Evolutionary conservation across 2,329 filamentous ascomycete genomes (phyloP), one percentile per base, ranked within the genome.

Genomic region (Arthroderma sp.): DNA sequence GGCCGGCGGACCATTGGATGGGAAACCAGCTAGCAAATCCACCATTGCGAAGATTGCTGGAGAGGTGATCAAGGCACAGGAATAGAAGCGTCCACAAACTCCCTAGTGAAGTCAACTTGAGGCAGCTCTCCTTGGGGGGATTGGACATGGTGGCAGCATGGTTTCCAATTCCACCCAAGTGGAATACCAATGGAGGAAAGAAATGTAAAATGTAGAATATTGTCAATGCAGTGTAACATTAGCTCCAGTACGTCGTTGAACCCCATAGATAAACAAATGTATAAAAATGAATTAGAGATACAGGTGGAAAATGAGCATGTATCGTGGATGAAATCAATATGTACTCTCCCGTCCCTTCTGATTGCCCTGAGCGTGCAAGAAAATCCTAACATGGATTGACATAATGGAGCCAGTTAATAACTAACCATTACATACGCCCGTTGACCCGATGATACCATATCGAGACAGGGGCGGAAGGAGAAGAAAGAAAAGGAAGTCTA

Each of bases 1-100:
- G 28, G 61, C 66, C 1, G 73, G 71, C 9, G 75, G 76, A 15
- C 61, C 67, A 13, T 62, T 78, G 53, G 68, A 74, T 41, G 73
- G 72, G 39, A 75, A 76, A 62, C 70, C 72, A 13, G 72, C 71
- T 1, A 72, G 76, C 55, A 71, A 68, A 38, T 65, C 67, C 31
- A 67, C 74, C 28, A 70, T 77, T 39, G 70, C 73, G 8, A 69
- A 66, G 41, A 65, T 74, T 58, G 72, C 70, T 19, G 72, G 70
- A 58, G 67, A 75, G 56, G 59, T 64, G 17, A 60, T 74, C 28
- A 60, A 66, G 52, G 57, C 65, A 17, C 21, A 13, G 41, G 41
- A 47, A 15, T 19, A 47, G 41, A 47, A 47, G 41, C 25, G 19
- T 25, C 13, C 41, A 1, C 9, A 19, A 1, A 43, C 19, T 13